phyloP scores from a whole-genome alignment of 768 basidiomycete species.

The Guyanaporus albipodus region DNA sequence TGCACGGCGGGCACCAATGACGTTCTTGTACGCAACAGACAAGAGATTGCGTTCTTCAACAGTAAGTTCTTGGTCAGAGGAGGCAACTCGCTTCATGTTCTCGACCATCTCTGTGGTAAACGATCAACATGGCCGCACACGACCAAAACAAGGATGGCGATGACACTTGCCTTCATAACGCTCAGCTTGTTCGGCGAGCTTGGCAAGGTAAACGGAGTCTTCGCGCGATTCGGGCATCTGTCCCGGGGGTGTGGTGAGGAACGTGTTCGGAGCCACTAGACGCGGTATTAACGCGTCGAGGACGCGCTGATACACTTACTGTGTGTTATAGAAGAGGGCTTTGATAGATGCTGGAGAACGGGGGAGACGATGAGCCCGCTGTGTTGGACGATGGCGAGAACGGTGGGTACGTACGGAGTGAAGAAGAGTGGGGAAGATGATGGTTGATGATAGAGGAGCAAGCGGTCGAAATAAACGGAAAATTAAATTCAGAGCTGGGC shows the following conservation, averaged over 20 bases:
- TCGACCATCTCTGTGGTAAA: slow-evolving; percentile 82
- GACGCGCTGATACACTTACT: slow-evolving; percentile 42
- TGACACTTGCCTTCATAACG: slow-evolving; percentile 85
- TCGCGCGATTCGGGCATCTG: slow-evolving; percentile 83
- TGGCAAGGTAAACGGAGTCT: slow-evolving; percentile 99
- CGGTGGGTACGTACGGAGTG: slow-evolving; percentile 40
- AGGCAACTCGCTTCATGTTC: slow-evolving; percentile 99
- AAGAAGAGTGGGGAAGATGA: slow-evolving; percentile 38
- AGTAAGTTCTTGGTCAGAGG: slow-evolving; percentile 95
- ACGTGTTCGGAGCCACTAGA: slow-evolving; percentile 12
- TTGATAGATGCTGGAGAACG: slow-evolving; percentile 13
- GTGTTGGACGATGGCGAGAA: slow-evolving; percentile 30
- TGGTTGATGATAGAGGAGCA: slow-evolving; percentile 45
- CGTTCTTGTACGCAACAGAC: slow-evolving; percentile 99
- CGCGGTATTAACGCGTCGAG: slow-evolving; percentile 35
- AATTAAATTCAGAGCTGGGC: slow-evolving; percentile 69
- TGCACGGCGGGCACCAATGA: slow-evolving; percentile 96
- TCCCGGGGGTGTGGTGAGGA: slow-evolving; percentile 10
- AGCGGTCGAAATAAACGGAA: slow-evolving; percentile 47
- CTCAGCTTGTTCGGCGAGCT: slow-evolving; percentile 99
- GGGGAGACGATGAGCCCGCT: slow-evolving; percentile 34
- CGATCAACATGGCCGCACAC: slow-evolving; percentile 14
- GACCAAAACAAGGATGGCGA: neutral
- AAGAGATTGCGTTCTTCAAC: slow-evolving; percentile 98
- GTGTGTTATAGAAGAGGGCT: slow-evolving; percentile 29